Evolutionary conservation across 2,329 filamentous ascomycete genomes (phyloP).

Genomic region (Myriosclerotinia scirpicola): DNA sequence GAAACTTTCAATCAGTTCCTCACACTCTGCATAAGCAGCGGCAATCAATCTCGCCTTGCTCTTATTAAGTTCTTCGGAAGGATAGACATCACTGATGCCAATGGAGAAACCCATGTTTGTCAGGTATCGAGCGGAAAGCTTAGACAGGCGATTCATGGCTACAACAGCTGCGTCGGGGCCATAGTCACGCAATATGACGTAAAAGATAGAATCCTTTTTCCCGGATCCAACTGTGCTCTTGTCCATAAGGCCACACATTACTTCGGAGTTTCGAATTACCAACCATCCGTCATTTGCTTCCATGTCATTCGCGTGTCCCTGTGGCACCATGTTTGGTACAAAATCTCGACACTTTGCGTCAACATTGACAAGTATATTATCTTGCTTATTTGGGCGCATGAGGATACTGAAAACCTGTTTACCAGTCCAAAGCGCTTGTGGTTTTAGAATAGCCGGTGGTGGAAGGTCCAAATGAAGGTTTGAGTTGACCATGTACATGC

Average conservation of each 20-base stretch:
- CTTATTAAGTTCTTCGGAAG: constrained; percentile 66
- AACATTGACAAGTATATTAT: constrained; percentile 81
- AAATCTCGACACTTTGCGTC: constrained; percentile 90
- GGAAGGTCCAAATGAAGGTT: constrained; percentile 79
- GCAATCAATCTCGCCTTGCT: constrained; percentile 76
- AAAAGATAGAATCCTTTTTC: constrained; percentile 98
- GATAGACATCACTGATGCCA: constrained; percentile 91
- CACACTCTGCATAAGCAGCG: constrained; percentile 76
- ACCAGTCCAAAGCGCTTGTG: constrained; percentile 87
- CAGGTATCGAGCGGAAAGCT: constrained; percentile 83
- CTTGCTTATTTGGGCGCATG: constrained; percentile 84
- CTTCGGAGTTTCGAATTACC: constrained; percentile 91
- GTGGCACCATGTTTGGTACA: constrained; percentile 50
- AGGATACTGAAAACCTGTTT: constrained; percentile 95
- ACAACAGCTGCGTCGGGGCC: constrained; percentile 84
- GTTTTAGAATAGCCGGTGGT: constrained; percentile 81
- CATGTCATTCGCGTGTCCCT: constrained; percentile 54
- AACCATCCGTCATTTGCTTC: constrained; percentile 88
- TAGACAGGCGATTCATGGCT: constrained; percentile 92
- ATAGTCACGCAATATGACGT: constrained; percentile 92
- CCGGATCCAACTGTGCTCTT: constrained; percentile 96
- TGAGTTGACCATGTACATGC: constrained; percentile 89
- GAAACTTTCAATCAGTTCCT: constrained; percentile 78
- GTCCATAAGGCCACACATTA: constrained; percentile 98
- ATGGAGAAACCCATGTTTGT: constrained; percentile 95